Evolutionary conservation across 2,329 filamentous ascomycete species (phyloP), one percentile per base, ranked within the genome.

Genomic region (Chrysoporthe deuterocubensis): DNA sequence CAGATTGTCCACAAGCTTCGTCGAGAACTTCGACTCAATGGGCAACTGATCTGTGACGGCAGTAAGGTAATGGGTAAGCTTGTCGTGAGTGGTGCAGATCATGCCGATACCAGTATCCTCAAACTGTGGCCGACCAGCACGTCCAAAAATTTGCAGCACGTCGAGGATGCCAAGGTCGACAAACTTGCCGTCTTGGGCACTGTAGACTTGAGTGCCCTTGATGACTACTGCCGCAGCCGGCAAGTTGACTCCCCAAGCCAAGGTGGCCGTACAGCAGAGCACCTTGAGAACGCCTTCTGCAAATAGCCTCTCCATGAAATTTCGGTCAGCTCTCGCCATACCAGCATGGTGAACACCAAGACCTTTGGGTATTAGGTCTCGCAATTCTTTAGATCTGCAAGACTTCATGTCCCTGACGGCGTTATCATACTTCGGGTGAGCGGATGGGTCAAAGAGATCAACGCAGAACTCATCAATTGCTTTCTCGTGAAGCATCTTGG

Each of bases 221-320:
- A 99, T 99, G 64, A 99, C 87, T 62, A 99, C 96, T 0, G 96
- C 96, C 0, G 96, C 96, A 44, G 96, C 96, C 0, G 96, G 96
- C 79, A 99, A 87, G 79, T 99, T 99, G 76, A 99, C 95, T 89
- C 96, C 96, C 96, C 96, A 99, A 0, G 96, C 96, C 37, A 99
- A 85, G 1, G 96, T 99, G 13, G 96, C 96, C 2, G 96, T 99
- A 88, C 96, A 99, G 84, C 95, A 98, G 32, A 99, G 90, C 0
- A 99, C 94, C 78, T 96, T 97, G 73, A 98, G 87, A n/a, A 98
- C 90, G 37, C 96, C 96, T 72, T 96, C 91, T 3, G 85, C 88
- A 73, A 99, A 99, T 18, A 98, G 85, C 21, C 93, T 89, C 78
- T 99, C 96, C 83, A 97, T 93, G n/a, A 97, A 81, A 73, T 99